Conservation (phyloP, 179 eudicot genomes). For the Heliamphora pulchella region DNA sequence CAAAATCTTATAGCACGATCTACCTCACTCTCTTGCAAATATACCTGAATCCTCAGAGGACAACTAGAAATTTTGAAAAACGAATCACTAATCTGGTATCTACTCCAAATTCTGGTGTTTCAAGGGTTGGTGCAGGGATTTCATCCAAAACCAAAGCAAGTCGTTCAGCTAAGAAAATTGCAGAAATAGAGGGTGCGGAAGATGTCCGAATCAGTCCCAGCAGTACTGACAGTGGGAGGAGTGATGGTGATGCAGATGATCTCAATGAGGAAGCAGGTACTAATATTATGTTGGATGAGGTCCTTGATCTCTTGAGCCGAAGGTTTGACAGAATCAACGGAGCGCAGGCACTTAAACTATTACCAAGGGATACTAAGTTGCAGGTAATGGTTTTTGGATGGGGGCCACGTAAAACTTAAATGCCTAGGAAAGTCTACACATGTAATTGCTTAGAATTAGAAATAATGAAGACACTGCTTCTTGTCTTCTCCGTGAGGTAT, state of each 20-base stretch:
- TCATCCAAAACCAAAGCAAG: conserved; percentile 45
- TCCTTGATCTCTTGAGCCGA: conserved; percentile 76
- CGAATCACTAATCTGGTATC: conserved; percentile 60
- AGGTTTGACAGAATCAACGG: conserved; percentile 98
- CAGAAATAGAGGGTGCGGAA: conserved; percentile 90
- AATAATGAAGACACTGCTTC: neutral
- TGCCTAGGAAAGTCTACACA: neutral
- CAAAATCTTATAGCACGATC: conserved; percentile 57
- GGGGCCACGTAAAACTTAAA: neutral
- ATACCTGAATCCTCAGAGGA: conserved; percentile 76
- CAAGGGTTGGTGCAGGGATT: conserved; percentile 35
- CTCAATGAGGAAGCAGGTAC: conserved; percentile 51
- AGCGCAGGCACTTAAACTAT: conserved; percentile 84
- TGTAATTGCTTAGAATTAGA: neutral
- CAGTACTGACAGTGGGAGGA: conserved; percentile 86
- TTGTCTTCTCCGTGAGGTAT: neutral
- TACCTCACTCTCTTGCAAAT: conserved; percentile 88
- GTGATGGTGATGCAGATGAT: conserved; percentile 89
- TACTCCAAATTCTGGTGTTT: conserved; percentile 45
- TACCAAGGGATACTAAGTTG: conserved; percentile 85
- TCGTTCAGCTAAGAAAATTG: conserved; percentile 62
- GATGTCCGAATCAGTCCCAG: conserved; percentile 64
- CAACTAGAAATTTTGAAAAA: conserved; percentile 70
- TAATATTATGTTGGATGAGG: conserved; percentile 88
- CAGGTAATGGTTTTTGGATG: conserved; percentile 44